Evolutionary conservation across 345 rosid species (phyloP), one percentile per base, ranked within the genome.

Genomic region (Pugionium cornutum): DNA sequence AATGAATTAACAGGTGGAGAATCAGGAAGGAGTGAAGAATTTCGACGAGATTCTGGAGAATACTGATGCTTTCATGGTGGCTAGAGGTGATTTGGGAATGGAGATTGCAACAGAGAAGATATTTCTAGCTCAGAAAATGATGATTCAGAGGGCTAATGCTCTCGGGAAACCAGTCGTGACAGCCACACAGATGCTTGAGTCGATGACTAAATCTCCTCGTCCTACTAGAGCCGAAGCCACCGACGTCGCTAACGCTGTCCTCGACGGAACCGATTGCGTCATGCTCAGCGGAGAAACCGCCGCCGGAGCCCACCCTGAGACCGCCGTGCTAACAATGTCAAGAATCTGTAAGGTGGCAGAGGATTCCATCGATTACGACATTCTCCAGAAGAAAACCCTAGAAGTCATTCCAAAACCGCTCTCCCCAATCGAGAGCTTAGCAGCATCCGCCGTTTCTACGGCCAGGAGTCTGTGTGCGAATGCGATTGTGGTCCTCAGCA

Each of bases 171-270:
- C 63, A 29, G 27, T 58, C 28, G 63, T 58, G 10, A 58, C 49
- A 10, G 63, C 63, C 0, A 41, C 49, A 41, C 63, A 58, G 45
- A 58, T 58, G 63, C 63, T 58, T 43, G 63, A 58, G 28, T 58
- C 63, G 0, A 58, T 42, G 49, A 58, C 49, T 0, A 57, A 57
- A 57, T n/a, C 62, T 40, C 62, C 62, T 27, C 62, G 47, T 57
- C 62, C 62, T 9, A 57, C 62, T 4, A 40, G 62, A 57, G 62
- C 62, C 2, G 62, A 57, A 40, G 48, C 62, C 35, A 57, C 62
- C 5, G 62, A 57, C 7, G 48, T 57, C 1, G 48, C 62, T 4
- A 57, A 57, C 48, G 62, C 62, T 1, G 62, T 57, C 2, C 48
- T 57, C 2, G 62, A 57, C 48, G 62, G 62, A 4, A 56, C 62